Evolutionary conservation across 1,284 basidiomycete species (phyloP).

Genomic region (Inonotus obliquus): DNA sequence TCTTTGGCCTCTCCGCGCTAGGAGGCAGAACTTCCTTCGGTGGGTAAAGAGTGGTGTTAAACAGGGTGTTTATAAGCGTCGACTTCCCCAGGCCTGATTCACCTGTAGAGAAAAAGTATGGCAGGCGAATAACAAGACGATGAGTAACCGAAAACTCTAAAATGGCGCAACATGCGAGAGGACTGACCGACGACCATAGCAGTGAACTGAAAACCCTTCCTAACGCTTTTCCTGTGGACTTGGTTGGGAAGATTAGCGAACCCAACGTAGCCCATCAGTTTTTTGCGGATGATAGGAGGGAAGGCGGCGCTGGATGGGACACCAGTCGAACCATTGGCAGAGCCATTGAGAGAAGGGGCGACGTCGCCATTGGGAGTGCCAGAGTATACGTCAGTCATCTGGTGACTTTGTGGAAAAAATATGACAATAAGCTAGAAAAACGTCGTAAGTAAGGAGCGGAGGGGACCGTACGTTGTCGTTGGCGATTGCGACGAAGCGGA

Average conservation of each 20-base stretch:
- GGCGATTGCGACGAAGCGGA: slow-evolving; percentile 15
- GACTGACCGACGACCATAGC: slow-evolving; percentile 92
- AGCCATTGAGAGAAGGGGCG: slow-evolving; percentile 48
- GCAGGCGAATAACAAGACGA: slow-evolving; percentile 17
- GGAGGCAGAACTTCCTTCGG: slow-evolving; percentile 81
- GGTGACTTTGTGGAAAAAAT: slow-evolving; percentile 23
- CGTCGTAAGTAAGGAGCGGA: slow-evolving; percentile 18
- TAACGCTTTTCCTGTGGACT: slow-evolving; percentile 92
- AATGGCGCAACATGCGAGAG: slow-evolving; percentile 27
- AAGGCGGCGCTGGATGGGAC: slow-evolving; percentile 38
- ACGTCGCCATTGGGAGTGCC: slow-evolving; percentile 62
- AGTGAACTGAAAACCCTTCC: slow-evolving; percentile 96
- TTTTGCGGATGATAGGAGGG: slow-evolving; percentile 79
- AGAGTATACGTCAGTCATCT: slow-evolving; percentile 72
- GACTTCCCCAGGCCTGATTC: slow-evolving; percentile 98
- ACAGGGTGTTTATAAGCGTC: slow-evolving; percentile 95
- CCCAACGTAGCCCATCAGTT: slow-evolving; percentile 86
- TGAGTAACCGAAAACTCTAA: slow-evolving; percentile 18
- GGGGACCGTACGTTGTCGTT: slow-evolving; percentile 18
- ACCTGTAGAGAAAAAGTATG: slow-evolving; percentile 44
- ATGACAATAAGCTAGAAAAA: slow-evolving; percentile 22
- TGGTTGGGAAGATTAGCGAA: slow-evolving; percentile 96
- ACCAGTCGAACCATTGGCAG: slow-evolving; percentile 56
- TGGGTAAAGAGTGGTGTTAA: slow-evolving; percentile 91
- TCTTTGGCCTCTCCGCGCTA: slow-evolving; percentile 82